Percentiles rank a stretch among this genome's conserved stretches.
phyloP scores from a whole-genome alignment of 805 yeast genomes.

The Barnettozyma salicaria region DNA sequence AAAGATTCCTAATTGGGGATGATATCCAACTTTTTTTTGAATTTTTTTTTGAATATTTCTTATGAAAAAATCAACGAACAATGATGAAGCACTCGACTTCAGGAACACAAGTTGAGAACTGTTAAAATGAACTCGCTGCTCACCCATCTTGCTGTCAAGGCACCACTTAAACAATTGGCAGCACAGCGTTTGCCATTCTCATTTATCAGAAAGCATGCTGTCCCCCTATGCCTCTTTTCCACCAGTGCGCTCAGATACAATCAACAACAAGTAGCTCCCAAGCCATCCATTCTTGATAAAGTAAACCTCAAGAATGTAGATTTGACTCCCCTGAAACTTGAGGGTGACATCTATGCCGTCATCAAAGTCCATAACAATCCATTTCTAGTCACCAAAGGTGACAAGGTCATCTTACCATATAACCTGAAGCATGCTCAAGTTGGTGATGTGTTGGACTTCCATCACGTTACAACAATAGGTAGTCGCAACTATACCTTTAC shows the following conservation, averaged over 20 bases:
- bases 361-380: slow-evolving; percentile 78
- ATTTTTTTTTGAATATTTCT: slow-evolving; percentile 1
- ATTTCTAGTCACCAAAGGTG: slow-evolving; percentile 88
- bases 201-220: not conserved
- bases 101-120: not conserved
- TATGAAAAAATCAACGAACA: not conserved
- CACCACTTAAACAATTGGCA: not conserved
- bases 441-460: slow-evolving; percentile 75
- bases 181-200: not conserved
- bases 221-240: slow-evolving; percentile 1
- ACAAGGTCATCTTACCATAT: slow-evolving; percentile 72
- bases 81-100: not conserved
- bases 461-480: slow-evolving; percentile 76
- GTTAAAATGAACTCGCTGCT: slow-evolving; percentile 2
- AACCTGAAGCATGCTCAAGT: slow-evolving; percentile 68
- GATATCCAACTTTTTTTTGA: not conserved
- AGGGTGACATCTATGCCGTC: slow-evolving; percentile 72
- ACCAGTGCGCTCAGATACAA: not conserved
- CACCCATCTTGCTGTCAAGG: slow-evolving; percentile 6
- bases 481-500: slow-evolving; percentile 72
- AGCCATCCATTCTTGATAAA: slow-evolving; percentile 6
- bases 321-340: slow-evolving; percentile 57
- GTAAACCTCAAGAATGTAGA: slow-evolving; percentile 27
- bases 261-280: slow-evolving; percentile 1
- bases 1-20: not conserved